Base-by-base conservation (phyloP, 2,329 filamentous ascomycete genomes). In the Fusarium sp. region DNA sequence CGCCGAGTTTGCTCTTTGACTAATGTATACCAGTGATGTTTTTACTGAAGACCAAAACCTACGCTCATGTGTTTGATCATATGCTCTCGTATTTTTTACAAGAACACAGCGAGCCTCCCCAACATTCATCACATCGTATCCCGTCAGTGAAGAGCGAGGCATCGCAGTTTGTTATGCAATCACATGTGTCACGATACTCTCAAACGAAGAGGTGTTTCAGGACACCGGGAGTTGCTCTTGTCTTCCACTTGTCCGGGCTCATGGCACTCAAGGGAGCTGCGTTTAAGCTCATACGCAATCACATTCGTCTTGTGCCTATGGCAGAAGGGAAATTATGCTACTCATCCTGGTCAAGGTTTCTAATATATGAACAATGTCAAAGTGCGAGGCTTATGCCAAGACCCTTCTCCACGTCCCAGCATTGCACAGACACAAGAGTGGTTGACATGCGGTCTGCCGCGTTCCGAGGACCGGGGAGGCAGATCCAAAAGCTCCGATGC, bases 321-420 rank as follows among this genome's bases (percentile, higher is more conserved):
- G 24, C 23, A 20, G 5, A 42, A 41, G 21, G 24, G 6, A 37
- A 31, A 29, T 8, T n/a, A 18, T 23, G 7, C 12, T 20, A 35
- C 21, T 44, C 15, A 31, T 29, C 11, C 29, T 31, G 12, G 28
- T 43, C 24, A 15, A 57, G 26, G 18, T 24, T 37, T 28, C 9
- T 7, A 18, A 13, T 9, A 16, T 20, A n/a, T 28, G 28, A 39
- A 18, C 21, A 15, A 18, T 18, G 9, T 10, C n/a, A 44, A 29
- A 31, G 37, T 46, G 33, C 23, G 46, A 54, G 24, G 39, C 50
- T 54, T 37, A 28, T 39, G 66, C 66, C 66, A 69, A 69, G 66
- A 44, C 39, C 12, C 24, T 52, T 48, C 48, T 54, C 54, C 60
- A 65, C 46, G 60, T 26, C 18, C 21, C 24, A 29, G 38, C 49